phyloP scores from a whole-genome alignment of 441 rosid species.

The Gossypium schwendimanii region DNA sequence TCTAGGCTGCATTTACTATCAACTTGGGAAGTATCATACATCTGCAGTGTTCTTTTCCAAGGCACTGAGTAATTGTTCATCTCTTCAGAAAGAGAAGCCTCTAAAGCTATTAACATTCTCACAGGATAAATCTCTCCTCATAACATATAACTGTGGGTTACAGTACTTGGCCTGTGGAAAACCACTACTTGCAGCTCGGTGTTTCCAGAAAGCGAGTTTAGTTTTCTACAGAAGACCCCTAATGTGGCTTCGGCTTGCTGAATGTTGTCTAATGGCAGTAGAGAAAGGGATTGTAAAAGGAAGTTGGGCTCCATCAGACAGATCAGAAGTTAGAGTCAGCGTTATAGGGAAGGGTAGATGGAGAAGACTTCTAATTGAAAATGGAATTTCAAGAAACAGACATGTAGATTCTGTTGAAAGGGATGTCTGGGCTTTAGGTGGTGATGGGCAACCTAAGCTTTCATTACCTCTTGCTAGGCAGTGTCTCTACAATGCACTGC shows the following conservation, averaged over 20 bases:
- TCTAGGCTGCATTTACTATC: conserved; percentile 89
- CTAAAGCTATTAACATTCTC: conserved; percentile 56
- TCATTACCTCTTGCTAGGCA: conserved; percentile 72
- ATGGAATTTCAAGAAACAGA: conserved; percentile 38
- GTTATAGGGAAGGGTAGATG: conserved; percentile 89
- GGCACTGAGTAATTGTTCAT: conserved; percentile 59
- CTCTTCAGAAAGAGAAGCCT: conserved; percentile 69
- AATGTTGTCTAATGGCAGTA: conserved; percentile 82
- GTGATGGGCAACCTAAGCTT: conserved; percentile 54
- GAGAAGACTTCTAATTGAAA: conserved; percentile 67
- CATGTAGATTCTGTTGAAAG: conserved; percentile 30
- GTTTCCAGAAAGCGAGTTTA: conserved; percentile 72
- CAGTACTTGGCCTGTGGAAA: conserved; percentile 82
- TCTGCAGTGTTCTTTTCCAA: conserved; percentile 69
- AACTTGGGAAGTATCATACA: conserved; percentile 59
- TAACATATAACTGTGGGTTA: conserved; percentile 79
- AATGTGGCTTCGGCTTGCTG: conserved; percentile 92
- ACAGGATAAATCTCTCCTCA: conserved; percentile 77
- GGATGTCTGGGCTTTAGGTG: conserved; percentile 27
- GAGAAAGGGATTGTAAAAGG: conserved; percentile 65
- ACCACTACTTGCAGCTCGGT: conserved; percentile 78
- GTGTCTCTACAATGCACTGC: conserved; percentile 68
- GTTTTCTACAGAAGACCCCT: conserved; percentile 61
- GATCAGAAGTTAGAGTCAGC: conserved; percentile 46
- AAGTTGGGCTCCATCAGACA: conserved; percentile 30